Base-by-base conservation (phyloP, 2,329 filamentous ascomycete genomes). In the Penicillium sumatraense region DNA sequence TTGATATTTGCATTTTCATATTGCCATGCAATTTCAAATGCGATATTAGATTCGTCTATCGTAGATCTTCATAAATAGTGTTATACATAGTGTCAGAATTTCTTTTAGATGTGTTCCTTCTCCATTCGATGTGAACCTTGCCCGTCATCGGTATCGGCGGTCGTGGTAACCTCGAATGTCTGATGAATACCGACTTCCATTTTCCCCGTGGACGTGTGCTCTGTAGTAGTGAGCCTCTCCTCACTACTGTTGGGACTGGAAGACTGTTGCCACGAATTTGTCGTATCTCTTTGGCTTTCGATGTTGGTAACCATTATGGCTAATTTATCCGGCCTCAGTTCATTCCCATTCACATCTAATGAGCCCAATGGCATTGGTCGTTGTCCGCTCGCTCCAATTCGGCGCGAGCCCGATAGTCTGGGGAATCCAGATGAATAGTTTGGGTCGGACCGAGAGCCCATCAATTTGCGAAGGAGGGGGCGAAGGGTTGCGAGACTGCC, bases 401-500 rank as follows among this genome's bases (percentile, higher is more conserved):
- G 58, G 6, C 60, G 66, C 9, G 65, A 68, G 4, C 46, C 53
- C 5, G 60, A 64, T 10, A 24, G 47, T 1, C 55, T 53, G 3
- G 65, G 65, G 21, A 66, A 65, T 0, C 65, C 62, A 7, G 62
- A 53, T 3, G 59, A 53, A 51, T 67, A 64, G 3, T 62, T 49
- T n/a, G 50, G 54, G 26, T 61, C 60, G 26, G 59, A 44, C 29
- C 41, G 44, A 3, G 64, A 61, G 14, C 68, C 65, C 11, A 65
- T 58, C 42, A 68, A 60, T 31, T 71, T 29, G 16, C 70, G 76
- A 9, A 82, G 66, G 0, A 83, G 72, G 0, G 81, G 81, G 2
- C 79, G 75, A 1, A 82, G 71, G 0, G 78, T 81, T 10, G 79
- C 79, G 13, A 81, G 72, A 58, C 73, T 77, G 3, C 74, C 78